These are phyloP conservation scores for Lasiodiplodia sp. DNA, from an alignment of 2,329 filamentous ascomycete species.

Conservation along the genomic window DNA sequence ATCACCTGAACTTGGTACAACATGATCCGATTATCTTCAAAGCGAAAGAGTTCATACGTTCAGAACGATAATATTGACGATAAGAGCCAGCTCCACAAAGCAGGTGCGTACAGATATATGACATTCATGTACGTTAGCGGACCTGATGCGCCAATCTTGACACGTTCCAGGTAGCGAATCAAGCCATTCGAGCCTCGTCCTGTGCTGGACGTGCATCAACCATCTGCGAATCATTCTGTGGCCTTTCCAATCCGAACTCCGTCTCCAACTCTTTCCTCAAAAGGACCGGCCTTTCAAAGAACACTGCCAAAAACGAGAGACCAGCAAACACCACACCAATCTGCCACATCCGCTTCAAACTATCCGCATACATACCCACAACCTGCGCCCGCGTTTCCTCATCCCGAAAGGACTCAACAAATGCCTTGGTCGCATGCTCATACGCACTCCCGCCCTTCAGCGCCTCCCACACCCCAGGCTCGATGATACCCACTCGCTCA, in stretches of 20 bases:
- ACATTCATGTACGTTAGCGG: too few relatives aligned
- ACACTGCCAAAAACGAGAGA: conserved; percentile 44
- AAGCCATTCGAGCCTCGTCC: too few relatives aligned
- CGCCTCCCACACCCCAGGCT: conserved; percentile 18
- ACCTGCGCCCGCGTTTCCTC: conserved; percentile 39
- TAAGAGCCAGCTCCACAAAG: too few relatives aligned
- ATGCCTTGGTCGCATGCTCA: conserved; percentile 23
- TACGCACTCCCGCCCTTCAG: conserved; percentile 40
- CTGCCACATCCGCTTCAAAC: conserved; percentile 49
- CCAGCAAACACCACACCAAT: conserved; percentile 44
- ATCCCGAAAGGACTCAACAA: conserved; percentile 27
- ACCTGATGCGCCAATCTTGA: too few relatives aligned
- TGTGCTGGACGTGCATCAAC: too few relatives aligned
- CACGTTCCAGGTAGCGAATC: too few relatives aligned
- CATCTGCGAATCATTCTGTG: too few relatives aligned
- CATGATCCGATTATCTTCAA: too few relatives aligned
- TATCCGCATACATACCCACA: conserved; percentile 43
- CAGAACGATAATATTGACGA: too few relatives aligned
- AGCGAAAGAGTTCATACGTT: too few relatives aligned
- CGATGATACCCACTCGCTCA: conserved; percentile 32
- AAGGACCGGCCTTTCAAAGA: conserved; percentile 28
- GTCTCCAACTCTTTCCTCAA: conserved; percentile 5
- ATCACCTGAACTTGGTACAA: too few relatives aligned
- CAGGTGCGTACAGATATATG: too few relatives aligned
- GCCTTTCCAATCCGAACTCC: neutral